These are phyloP conservation scores for Suillus fuscotomentosus DNA, from an alignment of 768 basidiomycete species.

Conservation along the genomic window DNA sequence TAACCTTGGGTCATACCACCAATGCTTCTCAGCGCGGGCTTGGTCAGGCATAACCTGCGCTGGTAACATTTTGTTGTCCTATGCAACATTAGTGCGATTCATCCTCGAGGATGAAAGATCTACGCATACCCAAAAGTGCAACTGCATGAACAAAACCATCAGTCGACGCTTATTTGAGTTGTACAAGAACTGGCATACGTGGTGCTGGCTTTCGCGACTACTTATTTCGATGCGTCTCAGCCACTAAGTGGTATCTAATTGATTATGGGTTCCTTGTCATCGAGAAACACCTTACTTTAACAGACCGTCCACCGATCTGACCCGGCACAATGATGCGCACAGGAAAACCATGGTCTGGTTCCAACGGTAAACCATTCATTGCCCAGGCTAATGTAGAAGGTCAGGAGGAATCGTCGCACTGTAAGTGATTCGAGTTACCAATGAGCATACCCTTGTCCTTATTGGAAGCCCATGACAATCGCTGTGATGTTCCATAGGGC, in stretches of 20 bases:
- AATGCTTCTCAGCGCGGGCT: constrained; percentile 47
- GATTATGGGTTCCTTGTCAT: background rate
- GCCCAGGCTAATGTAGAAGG: constrained; percentile 37
- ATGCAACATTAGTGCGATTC: background rate
- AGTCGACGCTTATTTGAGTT: background rate
- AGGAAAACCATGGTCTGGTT: constrained; percentile 66
- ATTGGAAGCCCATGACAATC: constrained; percentile 44
- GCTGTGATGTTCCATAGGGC: constrained; percentile 55
- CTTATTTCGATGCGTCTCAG: constrained; percentile 52
- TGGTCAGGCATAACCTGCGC: constrained; percentile 49
- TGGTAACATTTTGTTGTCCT: constrained; percentile 65
- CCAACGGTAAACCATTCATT: constrained; percentile 59
- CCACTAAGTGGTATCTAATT: constrained; percentile 39
- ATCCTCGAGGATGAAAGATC: background rate
- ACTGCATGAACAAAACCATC: constrained; percentile 12
- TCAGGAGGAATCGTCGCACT: background rate
- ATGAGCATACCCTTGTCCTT: constrained; percentile 51
- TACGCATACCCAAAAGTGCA: constrained; percentile 35
- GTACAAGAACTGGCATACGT: constrained; percentile 32
- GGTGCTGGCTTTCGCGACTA: constrained; percentile 49
- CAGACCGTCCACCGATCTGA: constrained; percentile 59
- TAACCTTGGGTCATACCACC: constrained; percentile 55
- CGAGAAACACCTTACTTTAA: constrained; percentile 28
- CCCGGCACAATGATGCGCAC: constrained; percentile 63
- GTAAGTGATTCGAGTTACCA: constrained; percentile 16